Evolutionary conservation across 805 yeast genomes (phyloP).

Genomic region (Starmera quercuum): DNA sequence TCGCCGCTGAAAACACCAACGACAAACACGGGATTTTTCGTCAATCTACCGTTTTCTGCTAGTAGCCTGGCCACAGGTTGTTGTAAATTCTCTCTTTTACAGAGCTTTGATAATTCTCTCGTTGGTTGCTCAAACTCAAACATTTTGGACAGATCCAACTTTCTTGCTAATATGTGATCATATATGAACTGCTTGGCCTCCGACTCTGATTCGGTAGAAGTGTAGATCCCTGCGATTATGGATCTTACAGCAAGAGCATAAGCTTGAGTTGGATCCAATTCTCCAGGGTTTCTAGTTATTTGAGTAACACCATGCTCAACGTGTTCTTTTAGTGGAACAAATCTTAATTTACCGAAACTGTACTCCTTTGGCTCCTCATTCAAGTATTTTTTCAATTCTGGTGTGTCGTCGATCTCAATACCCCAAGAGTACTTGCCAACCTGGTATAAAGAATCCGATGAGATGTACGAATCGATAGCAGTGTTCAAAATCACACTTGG

Average conservation of each 20-base stretch:
- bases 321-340: constrained; percentile 22
- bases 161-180: constrained; percentile 74
- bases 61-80: constrained; percentile 75
- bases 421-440: constrained; percentile 79
- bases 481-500: constrained; percentile 73
- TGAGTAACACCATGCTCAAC: constrained; percentile 44
- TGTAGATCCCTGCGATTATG: constrained; percentile 74
- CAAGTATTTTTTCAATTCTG: constrained; percentile 58
- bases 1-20: constrained; percentile 88
- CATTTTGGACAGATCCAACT: constrained; percentile 64
- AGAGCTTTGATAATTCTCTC: constrained; percentile 68
- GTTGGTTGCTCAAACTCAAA: constrained; percentile 82
- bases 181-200: constrained; percentile 58
- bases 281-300: constrained; percentile 27
- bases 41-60: constrained; percentile 89
- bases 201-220: constrained; percentile 53
- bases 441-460: constrained; percentile 53
- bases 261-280: constrained; percentile 23
- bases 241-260: constrained; percentile 72
- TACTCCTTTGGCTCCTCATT: constrained; percentile 61
- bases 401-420: constrained; percentile 63
- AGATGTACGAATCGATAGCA: constrained; percentile 70
- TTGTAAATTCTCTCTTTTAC: constrained; percentile 66
- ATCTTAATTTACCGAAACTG: constrained; percentile 66
- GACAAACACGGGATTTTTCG: constrained; percentile 77